A percentile compares a stretch with the other conserved stretches of the same genome.
Conservation (phyloP, 192 early-diverging fungal species). For the Chytriomyces hyalinus region DNA sequence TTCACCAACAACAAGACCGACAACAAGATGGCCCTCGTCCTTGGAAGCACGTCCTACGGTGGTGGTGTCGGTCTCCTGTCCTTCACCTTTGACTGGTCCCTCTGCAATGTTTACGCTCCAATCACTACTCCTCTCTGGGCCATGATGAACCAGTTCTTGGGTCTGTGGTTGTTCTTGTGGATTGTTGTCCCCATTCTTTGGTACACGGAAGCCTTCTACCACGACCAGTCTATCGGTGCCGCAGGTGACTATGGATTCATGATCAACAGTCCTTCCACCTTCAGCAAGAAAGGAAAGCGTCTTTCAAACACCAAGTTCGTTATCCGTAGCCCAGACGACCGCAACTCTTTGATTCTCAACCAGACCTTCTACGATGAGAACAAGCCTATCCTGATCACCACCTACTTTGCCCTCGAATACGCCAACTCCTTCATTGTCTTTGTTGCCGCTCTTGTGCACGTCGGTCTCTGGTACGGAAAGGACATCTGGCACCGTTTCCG, state of each 20-base stretch:
- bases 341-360: constrained; percentile 29
- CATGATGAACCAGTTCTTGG: constrained; percentile 21
- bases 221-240: constrained; percentile 26
- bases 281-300: constrained; percentile 13
- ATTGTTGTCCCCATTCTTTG: constrained; percentile 43
- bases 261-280: constrained; percentile 15
- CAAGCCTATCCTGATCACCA: constrained; percentile 29
- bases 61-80: constrained; percentile 20
- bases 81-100: constrained; percentile 37
- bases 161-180: constrained; percentile 33
- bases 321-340: constrained; percentile 18
- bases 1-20: neutral
- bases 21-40: constrained; percentile 11
- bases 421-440: constrained; percentile 51
- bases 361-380: constrained; percentile 19
- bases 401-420: constrained; percentile 36
- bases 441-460: constrained; percentile 60
- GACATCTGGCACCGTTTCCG: constrained; percentile 1
- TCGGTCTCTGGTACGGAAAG: constrained; percentile 61
- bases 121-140: constrained; percentile 29
- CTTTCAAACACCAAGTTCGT: neutral
- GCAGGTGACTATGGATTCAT: constrained; percentile 13
- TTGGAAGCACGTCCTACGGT: constrained; percentile 24
- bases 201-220: constrained; percentile 39
- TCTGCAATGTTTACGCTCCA: constrained; percentile 5